Base-by-base conservation (phyloP, 2,329 filamentous ascomycete genomes). In the Dissoconium aciculare region DNA sequence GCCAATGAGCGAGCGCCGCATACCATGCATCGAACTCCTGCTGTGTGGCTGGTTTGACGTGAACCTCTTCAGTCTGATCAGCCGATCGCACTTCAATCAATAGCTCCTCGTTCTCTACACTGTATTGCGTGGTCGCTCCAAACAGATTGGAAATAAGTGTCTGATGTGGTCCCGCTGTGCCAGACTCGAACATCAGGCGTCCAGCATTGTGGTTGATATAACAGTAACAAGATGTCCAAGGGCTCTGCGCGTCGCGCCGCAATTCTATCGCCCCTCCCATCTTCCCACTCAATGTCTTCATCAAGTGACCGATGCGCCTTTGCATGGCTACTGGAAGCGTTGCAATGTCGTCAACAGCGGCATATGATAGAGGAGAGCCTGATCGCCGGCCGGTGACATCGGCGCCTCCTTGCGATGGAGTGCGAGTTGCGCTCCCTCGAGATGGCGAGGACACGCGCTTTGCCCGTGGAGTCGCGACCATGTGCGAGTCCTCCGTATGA, bases 231-330 rank as follows among this genome's bases (percentile, higher is more conserved):
- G 64, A 55, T 34, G 67, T 64, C 81, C 81, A 89, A 1, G 66
- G 62, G 11, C 66, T 71, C 14, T 62, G 60, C 10, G 64, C 61
- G 21, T 72, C 70, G 26, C 64, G 63, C 44, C 78, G 71, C 49
- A 81, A 87, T 40, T 81, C 75, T 16, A 84, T 64, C 42, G 77
- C 73, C 33, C 81, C 81, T 45, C 74, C 74, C 80, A 87, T 89
- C 41, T 74, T 69, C 15, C 82, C 81, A 46, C 76, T 78, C 5
- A 83, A 60, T 14, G 68, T 74, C 52, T 75, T 80, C 79, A 89
- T 87, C 36, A 89, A 57, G 44, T 72, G 64, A 32, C 84, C 59
- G 15, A 87, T 67, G 47, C 73, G 76, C 17, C 36, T 41, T 23
- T 23, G 77, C 72, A 53, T 84, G 76, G 12, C 69, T 66, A 21